Evolutionary conservation across 768 basidiomycete species (phyloP), one percentile per base, ranked within the genome.

Genomic region (Sistotremastrum niveocremeum): DNA sequence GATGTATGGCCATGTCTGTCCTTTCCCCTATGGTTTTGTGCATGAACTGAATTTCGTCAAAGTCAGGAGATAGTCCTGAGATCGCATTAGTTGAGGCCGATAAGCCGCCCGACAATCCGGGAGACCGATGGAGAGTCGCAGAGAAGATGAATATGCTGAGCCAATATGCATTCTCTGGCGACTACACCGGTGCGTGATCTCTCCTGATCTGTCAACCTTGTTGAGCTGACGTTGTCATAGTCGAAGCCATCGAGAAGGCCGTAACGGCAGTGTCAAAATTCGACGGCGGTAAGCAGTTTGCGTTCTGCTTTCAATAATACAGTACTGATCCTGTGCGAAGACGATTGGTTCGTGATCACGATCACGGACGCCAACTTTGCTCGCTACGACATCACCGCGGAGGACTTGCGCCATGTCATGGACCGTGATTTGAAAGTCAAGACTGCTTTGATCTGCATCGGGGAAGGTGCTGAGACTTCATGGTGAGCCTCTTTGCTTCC

Each of bases 341-440:
- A 82, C 52, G 79, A 81, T 48, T 80, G 77, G 76, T 79, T 79
- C 56, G 78, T 81, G 11, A 79, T 82, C 48, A 73, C 76, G 4
- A 73, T 82, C 41, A 80, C 80, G 64, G 79, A 82, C 54, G 80
- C 79, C 6, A 82, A 81, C 59, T 81, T 81, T 48, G 71, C 65
- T 28, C 65, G 77, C 37, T 82, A 82, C 55, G 60, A 66, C 42
- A 79, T 82, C 47, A 74, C 74, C 6, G 65, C 72, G 4, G 76
- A 77, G 47, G 72, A 79, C 36, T 56, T 82, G 34, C 70, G 68
- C 8, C 63, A 67, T 12, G 72, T 68, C 1, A 79, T 81, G 76
- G 73, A 69, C 42, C 63, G 67, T 11, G 65, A 79, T 51, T 69
- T 74, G 4, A 82, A 79, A 57, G 79, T 82, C 11, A 72, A 79